A percentile compares a stretch with the other conserved stretches of the same genome.
phyloP scores from a whole-genome alignment of 139 green algal species.

The Eudorina sp. region DNA sequence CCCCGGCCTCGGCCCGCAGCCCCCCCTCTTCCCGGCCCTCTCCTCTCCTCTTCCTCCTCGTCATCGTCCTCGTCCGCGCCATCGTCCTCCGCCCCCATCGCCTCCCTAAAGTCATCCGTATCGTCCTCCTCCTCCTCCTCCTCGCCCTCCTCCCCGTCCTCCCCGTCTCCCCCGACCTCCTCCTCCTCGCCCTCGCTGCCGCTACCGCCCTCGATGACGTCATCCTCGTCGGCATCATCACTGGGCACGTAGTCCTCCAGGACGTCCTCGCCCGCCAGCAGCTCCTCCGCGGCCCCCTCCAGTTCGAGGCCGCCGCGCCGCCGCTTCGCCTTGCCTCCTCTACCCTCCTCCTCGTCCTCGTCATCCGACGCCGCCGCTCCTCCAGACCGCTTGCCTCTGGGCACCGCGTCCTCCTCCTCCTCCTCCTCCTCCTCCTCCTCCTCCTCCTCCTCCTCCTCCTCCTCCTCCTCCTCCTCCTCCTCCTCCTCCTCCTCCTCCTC shows the following conservation, averaged over 20 bases:
- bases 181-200: not conserved
- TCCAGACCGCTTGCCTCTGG: too few species aligned
- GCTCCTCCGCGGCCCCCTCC: not conserved
- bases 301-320: not conserved
- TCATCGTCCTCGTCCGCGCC: not conserved
- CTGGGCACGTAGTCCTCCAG: slow-evolving; percentile 15
- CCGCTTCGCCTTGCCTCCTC: not conserved
- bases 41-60: not conserved
- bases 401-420: too few species aligned
- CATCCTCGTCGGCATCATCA: not conserved
- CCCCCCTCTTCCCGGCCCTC: not conserved
- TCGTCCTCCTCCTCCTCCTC: not conserved
- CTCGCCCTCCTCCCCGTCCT: not conserved
- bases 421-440: not conserved
- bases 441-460: not conserved
- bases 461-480: not conserved
- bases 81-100: not conserved
- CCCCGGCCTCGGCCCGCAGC: not conserved
- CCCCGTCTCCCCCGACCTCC: not conserved
- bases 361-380: not conserved
- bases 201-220: slow-evolving; percentile 11
- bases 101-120: not conserved
- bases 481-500: not conserved
- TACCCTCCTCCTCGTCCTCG: not conserved
- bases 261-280: not conserved